Conservation (phyloP, 257 asterid genomes). For the Forsythia viridissima region DNA sequence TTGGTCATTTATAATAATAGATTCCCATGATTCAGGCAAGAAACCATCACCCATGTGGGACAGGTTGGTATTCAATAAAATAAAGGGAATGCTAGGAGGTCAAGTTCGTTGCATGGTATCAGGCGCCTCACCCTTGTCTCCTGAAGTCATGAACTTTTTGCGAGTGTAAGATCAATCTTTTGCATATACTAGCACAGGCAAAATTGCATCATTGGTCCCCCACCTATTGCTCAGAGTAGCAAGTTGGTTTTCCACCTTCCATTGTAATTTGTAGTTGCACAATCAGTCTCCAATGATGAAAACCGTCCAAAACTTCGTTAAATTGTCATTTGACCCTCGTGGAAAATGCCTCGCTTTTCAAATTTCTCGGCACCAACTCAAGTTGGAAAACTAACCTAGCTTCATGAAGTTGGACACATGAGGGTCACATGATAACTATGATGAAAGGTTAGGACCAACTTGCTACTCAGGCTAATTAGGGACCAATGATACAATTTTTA, state of each 20-base stretch:
- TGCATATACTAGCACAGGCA: neutral
- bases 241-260: neutral
- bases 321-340: too few species aligned
- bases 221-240: neutral
- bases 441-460: neutral
- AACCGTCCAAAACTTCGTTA: neutral
- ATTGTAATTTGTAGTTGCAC: neutral
- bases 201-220: neutral
- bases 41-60: constrained; percentile 77
- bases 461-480: neutral
- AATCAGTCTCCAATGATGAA: neutral
- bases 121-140: constrained; percentile 86
- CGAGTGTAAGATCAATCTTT: constrained; percentile 53
- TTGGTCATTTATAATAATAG: neutral
- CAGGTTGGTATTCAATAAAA: constrained; percentile 65
- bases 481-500: neutral
- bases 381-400: neutral
- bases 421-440: neutral
- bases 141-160: constrained; percentile 75
- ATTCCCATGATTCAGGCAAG: constrained; percentile 46
- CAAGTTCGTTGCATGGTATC: constrained; percentile 72
- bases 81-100: constrained; percentile 77
- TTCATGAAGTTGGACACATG: neutral
- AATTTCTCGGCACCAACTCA: neutral
- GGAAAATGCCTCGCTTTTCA: neutral